Evolutionary conservation across 2,329 filamentous ascomycete species (phyloP).

Genomic region (Orbilia brochopaga): DNA sequence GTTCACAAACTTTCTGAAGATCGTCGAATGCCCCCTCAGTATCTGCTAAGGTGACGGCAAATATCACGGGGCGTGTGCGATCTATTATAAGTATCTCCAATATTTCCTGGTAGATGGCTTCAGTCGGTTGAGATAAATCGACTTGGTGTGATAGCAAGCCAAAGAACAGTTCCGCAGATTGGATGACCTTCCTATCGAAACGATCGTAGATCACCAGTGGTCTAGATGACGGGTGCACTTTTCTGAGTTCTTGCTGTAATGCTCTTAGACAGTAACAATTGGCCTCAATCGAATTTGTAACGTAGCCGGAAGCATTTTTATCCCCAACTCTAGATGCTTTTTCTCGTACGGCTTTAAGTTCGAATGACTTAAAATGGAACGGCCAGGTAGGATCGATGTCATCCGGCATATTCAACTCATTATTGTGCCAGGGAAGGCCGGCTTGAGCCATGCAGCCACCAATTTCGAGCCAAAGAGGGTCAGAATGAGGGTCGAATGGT

Average conservation of each 20-base stretch:
- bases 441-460: constrained; percentile 4
- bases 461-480: constrained; percentile 27
- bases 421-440: constrained; percentile 39
- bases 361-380: constrained; percentile 41
- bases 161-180: constrained; percentile 11
- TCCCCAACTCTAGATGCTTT: constrained; percentile 26
- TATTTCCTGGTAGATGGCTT: constrained; percentile 1
- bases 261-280: constrained; percentile 46
- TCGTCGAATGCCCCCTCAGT: constrained; percentile 13
- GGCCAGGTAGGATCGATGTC: constrained; percentile 32
- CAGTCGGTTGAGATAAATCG: background rate
- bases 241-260: constrained; percentile 30
- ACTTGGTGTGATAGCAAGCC: constrained; percentile 14
- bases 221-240: background rate
- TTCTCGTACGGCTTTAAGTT: constrained; percentile 5
- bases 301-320: constrained; percentile 18
- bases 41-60: constrained; percentile 18
- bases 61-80: constrained; percentile 16
- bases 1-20: constrained; percentile 10
- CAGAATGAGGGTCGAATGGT: constrained; percentile 27
- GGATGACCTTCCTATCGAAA: constrained; percentile 11
- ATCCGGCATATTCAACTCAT: constrained; percentile 28
- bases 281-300: constrained; percentile 13
- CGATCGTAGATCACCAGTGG: constrained; percentile 26
- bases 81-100: background rate